Percentiles rank a stretch among this genome's conserved stretches.
Conservation (phyloP, 2,329 filamentous ascomycete genomes). For the Arthroderma sp. region DNA sequence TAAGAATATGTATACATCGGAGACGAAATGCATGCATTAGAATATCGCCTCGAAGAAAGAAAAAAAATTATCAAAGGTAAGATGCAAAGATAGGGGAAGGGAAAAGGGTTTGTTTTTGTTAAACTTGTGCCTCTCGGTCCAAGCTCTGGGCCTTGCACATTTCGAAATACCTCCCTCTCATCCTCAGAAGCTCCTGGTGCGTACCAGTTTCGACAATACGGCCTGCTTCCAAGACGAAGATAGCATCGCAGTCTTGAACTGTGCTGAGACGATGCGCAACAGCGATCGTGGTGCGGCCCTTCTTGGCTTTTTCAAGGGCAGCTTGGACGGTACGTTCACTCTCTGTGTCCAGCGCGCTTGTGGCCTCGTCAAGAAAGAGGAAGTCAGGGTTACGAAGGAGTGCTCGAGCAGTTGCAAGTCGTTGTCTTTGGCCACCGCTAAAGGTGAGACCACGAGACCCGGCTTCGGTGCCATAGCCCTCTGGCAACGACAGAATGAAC, state of each 20-base stretch:
- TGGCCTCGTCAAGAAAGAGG: slow-evolving; percentile 33
- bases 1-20: too few relatives aligned
- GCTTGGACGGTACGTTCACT: slow-evolving; percentile 22
- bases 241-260: slow-evolving; percentile 75
- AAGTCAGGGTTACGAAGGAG: slow-evolving; percentile 27
- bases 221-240: slow-evolving; percentile 43
- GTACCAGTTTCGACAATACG: slow-evolving; percentile 27
- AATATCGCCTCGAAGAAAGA: not conserved
- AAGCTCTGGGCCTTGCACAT: slow-evolving; percentile 16
- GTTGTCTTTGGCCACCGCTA: slow-evolving; percentile 30
- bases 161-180: slow-evolving; percentile 19
- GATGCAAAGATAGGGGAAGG: not conserved
- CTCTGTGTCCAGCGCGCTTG: slow-evolving; percentile 27
- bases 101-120: not conserved
- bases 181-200: slow-evolving; percentile 26
- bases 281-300: slow-evolving; percentile 71
- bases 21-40: too few relatives aligned
- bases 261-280: slow-evolving; percentile 83
- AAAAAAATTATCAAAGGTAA: not conserved
- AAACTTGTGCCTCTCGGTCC: slow-evolving; percentile 7
- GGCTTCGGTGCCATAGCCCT: slow-evolving; percentile 23
- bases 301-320: slow-evolving; percentile 36
- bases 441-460: slow-evolving; percentile 21
- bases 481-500: slow-evolving; percentile 25
- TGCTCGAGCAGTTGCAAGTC: slow-evolving; percentile 31